phyloP scores from a whole-genome alignment of 495 filamentous ascomycete genomes.

The Penicillium herquei region DNA sequence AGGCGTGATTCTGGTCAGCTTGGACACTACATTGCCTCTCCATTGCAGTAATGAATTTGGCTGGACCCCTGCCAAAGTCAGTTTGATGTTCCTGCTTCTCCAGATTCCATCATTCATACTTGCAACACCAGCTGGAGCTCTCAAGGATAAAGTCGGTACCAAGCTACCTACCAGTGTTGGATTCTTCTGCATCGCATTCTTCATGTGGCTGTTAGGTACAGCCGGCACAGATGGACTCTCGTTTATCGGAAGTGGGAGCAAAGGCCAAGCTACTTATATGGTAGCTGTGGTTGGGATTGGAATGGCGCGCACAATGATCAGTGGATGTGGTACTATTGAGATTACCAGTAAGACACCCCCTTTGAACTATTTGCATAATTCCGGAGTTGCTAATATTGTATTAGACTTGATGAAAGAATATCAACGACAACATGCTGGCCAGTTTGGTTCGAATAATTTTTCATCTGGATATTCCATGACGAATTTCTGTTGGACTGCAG shows the following conservation, averaged over 20 bases:
- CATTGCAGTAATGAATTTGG: slow-evolving; percentile 13
- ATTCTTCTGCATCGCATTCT: neutral
- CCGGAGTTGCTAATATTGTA: neutral
- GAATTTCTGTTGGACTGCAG: slow-evolving; percentile 3
- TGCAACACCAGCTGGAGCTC: neutral
- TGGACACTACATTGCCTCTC: slow-evolving; percentile 17
- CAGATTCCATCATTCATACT: slow-evolving; percentile 9
- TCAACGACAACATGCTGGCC: neutral
- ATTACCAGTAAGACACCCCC: neutral
- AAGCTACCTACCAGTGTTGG: slow-evolving; percentile 10
- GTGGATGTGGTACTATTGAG: neutral
- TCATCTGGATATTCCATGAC: slow-evolving; percentile 1
- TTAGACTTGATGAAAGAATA: neutral
- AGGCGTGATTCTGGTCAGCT: slow-evolving; percentile 7
- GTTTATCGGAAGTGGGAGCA: neutral
- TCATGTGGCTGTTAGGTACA: slow-evolving; percentile 8
- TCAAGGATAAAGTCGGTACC: slow-evolving; percentile 13
- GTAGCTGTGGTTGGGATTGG: neutral
- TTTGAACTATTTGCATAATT: neutral
- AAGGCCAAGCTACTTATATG: neutral
- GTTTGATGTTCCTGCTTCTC: slow-evolving; percentile 17
- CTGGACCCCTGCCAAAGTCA: slow-evolving; percentile 8
- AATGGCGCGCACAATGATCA: neutral
- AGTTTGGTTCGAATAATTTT: slow-evolving; percentile 3
- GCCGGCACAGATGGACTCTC: slow-evolving; percentile 10